phyloP scores from a whole-genome alignment of 148 eudicot genomes.

The Salicornia ramosissima region DNA sequence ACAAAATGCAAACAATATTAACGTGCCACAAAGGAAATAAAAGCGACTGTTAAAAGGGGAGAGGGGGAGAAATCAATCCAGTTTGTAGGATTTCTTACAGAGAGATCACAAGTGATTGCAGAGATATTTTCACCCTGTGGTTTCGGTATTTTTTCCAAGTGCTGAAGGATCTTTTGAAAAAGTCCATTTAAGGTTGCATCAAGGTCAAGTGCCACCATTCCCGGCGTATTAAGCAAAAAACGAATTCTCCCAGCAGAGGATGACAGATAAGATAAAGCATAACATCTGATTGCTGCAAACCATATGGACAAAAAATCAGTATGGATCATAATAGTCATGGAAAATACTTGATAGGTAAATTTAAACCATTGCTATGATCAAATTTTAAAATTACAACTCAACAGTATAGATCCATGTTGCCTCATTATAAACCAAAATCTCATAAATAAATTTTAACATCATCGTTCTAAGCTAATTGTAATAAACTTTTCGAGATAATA shows the following conservation, averaged over 20 bases:
- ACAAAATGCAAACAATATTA: not conserved
- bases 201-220: slow-evolving; percentile 97
- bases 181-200: slow-evolving; percentile 82
- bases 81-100: slow-evolving; percentile 49
- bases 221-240: slow-evolving; percentile 87
- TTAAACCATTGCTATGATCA: not conserved
- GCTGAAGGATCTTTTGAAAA: slow-evolving; percentile 85
- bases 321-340: not conserved
- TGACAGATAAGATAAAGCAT: slow-evolving; percentile 90
- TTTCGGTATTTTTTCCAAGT: slow-evolving; percentile 93
- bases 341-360: not conserved
- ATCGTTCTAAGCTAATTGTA: not conserved
- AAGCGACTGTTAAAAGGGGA: not conserved
- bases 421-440: not conserved
- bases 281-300: slow-evolving; percentile 91
- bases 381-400: not conserved
- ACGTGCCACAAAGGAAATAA: not conserved
- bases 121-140: slow-evolving; percentile 96
- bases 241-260: slow-evolving; percentile 96
- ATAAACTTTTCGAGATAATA: not conserved
- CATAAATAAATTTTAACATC: not conserved
- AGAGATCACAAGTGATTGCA: slow-evolving; percentile 82
- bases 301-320: slow-evolving; percentile 12
- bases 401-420: not conserved
- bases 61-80: slow-evolving; percentile 1